These are phyloP conservation scores for Tirmania nivea DNA, from an alignment of 495 filamentous ascomycete genomes.

Conservation along the genomic window DNA sequence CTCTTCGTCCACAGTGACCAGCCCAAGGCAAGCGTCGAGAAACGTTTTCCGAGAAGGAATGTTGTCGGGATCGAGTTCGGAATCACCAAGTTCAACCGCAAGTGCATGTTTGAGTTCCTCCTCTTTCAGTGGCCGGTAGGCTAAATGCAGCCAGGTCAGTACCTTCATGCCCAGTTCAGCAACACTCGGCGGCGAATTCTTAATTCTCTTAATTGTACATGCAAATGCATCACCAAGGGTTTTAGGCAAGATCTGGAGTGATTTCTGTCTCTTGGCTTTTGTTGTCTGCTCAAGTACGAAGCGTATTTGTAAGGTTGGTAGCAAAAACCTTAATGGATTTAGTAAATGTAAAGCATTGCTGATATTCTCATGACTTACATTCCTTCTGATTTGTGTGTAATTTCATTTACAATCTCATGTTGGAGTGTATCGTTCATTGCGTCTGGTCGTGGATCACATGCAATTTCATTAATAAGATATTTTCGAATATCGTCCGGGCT, in stretches of 20 bases:
- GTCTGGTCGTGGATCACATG: not conserved
- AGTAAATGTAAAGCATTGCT: not conserved
- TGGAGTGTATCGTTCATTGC: not conserved
- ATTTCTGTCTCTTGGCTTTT: not conserved
- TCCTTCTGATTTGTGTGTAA: not conserved
- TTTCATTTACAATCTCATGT: not conserved
- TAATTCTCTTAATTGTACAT: not conserved
- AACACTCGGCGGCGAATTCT: not conserved
- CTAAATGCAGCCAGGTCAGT: not conserved
- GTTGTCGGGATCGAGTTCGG: not conserved
- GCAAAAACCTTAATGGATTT: not conserved
- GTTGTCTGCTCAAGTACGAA: not conserved
- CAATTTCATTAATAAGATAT: not conserved
- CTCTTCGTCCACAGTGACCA: constrained; percentile 3
- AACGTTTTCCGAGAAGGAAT: not conserved
- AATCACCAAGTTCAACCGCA: not conserved
- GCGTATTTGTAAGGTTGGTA: not conserved
- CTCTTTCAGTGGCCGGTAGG: not conserved
- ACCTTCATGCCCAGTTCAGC: not conserved
- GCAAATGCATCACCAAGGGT: not conserved
- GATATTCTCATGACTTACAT: not conserved
- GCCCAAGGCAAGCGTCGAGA: constrained; percentile 2
- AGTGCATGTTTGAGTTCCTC: not conserved
- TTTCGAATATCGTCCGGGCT: not conserved
- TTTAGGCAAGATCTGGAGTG: not conserved